Evolutionary conservation across 2,329 filamentous ascomycete species (phyloP).

Genomic region (Aspergillus sp.): DNA sequence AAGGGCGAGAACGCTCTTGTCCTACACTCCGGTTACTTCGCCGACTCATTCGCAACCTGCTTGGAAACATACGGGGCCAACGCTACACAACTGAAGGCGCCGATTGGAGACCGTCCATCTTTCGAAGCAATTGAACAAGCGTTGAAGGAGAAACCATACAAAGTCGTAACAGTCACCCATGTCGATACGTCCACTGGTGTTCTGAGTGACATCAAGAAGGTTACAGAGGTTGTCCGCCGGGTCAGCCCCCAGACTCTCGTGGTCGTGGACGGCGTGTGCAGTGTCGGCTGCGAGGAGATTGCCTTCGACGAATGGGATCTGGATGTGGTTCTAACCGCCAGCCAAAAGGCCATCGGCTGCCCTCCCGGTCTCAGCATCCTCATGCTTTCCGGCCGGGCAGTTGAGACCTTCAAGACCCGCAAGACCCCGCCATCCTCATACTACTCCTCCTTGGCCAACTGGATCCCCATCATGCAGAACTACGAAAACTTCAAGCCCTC

Average conservation of each 20-base stretch:
- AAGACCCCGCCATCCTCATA: constrained; percentile 83
- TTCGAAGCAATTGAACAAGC: constrained; percentile 85
- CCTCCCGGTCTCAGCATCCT: constrained; percentile 92
- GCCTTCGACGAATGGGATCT: constrained; percentile 93
- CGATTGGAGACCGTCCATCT: constrained; percentile 84
- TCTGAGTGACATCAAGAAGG: constrained; percentile 80
- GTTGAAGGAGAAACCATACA: constrained; percentile 87
- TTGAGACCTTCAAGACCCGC: constrained; percentile 75
- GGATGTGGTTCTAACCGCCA: constrained; percentile 89
- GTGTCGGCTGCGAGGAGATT: constrained; percentile 93
- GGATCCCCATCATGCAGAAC: constrained; percentile 98
- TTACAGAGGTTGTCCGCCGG: constrained; percentile 78
- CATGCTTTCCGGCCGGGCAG: constrained; percentile 86
- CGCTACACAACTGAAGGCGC: constrained; percentile 83
- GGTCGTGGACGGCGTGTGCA: constrained; percentile 95
- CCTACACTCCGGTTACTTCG: constrained; percentile 95
- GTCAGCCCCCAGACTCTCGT: constrained; percentile 90
- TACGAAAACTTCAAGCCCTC: constrained; percentile 97
- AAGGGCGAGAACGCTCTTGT: constrained; percentile 87
- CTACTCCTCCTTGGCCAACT: constrained; percentile 97
- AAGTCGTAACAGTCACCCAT: constrained; percentile 91
- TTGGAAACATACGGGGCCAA: constrained; percentile 87
- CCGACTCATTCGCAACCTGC: constrained; percentile 90
- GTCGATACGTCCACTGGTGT: constrained; percentile 98
- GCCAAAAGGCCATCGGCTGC: constrained; percentile 95